Conservation (phyloP, 2,329 filamentous ascomycete genomes). For the Ceratocystis variospora region DNA sequence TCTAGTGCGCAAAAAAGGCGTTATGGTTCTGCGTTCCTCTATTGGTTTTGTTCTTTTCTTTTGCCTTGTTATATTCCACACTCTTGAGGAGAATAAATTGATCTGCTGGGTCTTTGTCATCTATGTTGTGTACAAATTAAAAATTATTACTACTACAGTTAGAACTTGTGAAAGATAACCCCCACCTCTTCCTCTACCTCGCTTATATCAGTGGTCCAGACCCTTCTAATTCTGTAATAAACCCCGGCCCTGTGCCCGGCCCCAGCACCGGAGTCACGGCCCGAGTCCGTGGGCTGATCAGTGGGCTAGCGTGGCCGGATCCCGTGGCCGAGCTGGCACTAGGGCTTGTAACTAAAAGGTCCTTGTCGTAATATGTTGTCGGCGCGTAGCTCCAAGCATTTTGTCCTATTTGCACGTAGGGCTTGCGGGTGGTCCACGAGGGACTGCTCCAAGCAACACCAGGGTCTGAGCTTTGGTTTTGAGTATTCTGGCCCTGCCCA, state of each 20-base stretch:
- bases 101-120: neutral
- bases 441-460: neutral
- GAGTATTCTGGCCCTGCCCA: neutral
- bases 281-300: constrained; percentile 6
- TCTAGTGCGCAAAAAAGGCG: constrained; percentile 13
- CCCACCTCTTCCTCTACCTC: too few relatives aligned
- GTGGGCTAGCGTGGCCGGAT: neutral
- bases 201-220: constrained; percentile 11
- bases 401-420: neutral
- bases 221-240: constrained; percentile 11
- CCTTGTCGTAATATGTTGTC: constrained; percentile 3
- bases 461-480: neutral
- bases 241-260: neutral
- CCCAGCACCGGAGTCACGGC: constrained; percentile 5
- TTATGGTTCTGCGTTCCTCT: constrained; percentile 4
- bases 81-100: neutral
- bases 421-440: neutral
- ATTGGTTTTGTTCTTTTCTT: neutral
- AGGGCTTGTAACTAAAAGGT: neutral
- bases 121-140: constrained; percentile 4
- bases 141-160: constrained; percentile 1
- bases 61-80: neutral
- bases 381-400: constrained; percentile 15
- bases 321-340: neutral
- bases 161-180: too few relatives aligned